Evolutionary conservation across 176 grass and related monocot genomes (phyloP), one percentile per base, ranked within the genome.

Genomic region (Eremochloa ophiuroides): DNA sequence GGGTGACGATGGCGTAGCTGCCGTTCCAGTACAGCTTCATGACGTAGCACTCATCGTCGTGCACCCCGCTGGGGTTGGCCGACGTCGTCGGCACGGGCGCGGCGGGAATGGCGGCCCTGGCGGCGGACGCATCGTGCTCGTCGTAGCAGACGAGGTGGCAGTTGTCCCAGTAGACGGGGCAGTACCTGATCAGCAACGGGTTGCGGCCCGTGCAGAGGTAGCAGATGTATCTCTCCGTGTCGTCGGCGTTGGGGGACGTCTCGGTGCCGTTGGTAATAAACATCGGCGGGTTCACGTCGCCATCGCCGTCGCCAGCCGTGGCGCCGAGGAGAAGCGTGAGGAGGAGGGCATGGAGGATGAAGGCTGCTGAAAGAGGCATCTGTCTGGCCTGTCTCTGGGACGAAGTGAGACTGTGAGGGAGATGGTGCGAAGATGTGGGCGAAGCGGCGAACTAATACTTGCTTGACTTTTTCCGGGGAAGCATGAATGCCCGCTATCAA

Each of bases 1-100:
- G 26, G 61, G 2, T n/a, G 27, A 86, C 84, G 70, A 86, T 81
- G 84, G 43, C 5, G 70, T 86, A 81, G 37, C 46, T 59, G 28
- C 84, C 70, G 61, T 86, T 75, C 26, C 0, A 13, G 84, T 86
- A 86, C 61, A 81, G 62, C 70, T 86, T 86, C 84, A 86, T 86
- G 70, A 81, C 84, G 77, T 86, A 86, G 69, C 84, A 86, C 15
- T 28, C 77, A 11, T 86, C 70, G 59, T 25, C 61, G 37, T 27
- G 0, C 26, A 5, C 13, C 4, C 20, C 47, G 27, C 50, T 5
- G 3, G 67, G 47, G 4, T 12, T 12, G 33, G 31, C 40, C 33
- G 41, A 11, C 4, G 59, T 12, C 23, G 7, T 3, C 34, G 53
- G 33, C 35, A 5, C 3, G 4, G 84, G 28, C 8, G n/a, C 78